Percentiles rank a stretch among this genome's conserved stretches.
phyloP scores from a whole-genome alignment of 2,329 filamentous ascomycete species.

The Trichoderma hamatum region DNA sequence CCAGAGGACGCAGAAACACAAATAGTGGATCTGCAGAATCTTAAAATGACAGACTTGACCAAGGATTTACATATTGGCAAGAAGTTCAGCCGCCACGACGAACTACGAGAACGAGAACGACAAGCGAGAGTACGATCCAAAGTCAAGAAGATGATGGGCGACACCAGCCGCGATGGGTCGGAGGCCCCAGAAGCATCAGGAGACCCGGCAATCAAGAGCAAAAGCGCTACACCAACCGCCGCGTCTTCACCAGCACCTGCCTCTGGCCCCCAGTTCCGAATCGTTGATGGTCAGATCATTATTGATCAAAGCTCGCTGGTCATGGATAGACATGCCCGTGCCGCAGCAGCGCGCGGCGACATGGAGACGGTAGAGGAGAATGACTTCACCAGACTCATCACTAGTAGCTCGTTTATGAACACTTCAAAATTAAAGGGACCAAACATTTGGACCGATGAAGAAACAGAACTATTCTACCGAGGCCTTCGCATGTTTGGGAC shows the following conservation, averaged over 20 bases:
- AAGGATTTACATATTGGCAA: slow-evolving; percentile 72
- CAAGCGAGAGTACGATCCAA: slow-evolving; percentile 43
- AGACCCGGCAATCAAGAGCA: slow-evolving; percentile 21
- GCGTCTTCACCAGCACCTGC: slow-evolving; percentile 32
- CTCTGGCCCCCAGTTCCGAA: slow-evolving; percentile 59
- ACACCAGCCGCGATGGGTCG: slow-evolving; percentile 30
- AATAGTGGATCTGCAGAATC: slow-evolving; percentile 65
- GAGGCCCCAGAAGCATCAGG: slow-evolving; percentile 28
- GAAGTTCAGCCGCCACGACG: slow-evolving; percentile 72
- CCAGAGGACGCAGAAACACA: slow-evolving; percentile 66
- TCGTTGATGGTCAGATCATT: slow-evolving; percentile 74
- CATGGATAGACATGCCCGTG: slow-evolving; percentile 69
- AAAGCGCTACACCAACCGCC: slow-evolving; percentile 27
- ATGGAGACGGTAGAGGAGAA: slow-evolving; percentile 73
- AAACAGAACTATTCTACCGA: slow-evolving; percentile 76
- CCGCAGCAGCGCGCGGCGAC: slow-evolving; percentile 53
- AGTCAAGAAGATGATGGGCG: slow-evolving; percentile 35
- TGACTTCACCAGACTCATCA: slow-evolving; percentile 74
- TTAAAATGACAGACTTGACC: slow-evolving; percentile 74
- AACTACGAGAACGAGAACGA: slow-evolving; percentile 69
- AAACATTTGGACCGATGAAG: slow-evolving; percentile 70
- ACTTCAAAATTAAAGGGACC: slow-evolving; percentile 64
- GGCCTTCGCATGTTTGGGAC: slow-evolving; percentile 77
- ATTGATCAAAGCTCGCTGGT: slow-evolving; percentile 68
- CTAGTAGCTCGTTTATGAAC: slow-evolving; percentile 66